Evolutionary conservation across 225 moss, liverwort and hornwort species (phyloP), one percentile per base, ranked within the genome.

Genomic region (Takakia lepidozioides): DNA sequence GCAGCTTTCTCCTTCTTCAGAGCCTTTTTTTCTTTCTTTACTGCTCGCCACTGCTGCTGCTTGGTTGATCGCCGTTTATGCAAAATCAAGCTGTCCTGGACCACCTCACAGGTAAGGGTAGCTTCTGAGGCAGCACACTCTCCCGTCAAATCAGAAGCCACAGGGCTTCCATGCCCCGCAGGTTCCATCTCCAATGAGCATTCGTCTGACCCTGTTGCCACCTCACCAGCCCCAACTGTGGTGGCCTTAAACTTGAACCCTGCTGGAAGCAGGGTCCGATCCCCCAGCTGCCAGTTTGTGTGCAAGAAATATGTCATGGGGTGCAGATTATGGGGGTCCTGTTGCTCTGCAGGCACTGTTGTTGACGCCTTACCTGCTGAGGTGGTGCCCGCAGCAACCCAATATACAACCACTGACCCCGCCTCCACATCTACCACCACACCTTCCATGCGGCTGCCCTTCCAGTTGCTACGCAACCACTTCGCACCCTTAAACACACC

Each of bases 201-300:
- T 28, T 8, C 25, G 19, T 30, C 17, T 18, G 17, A 9, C 25
- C 29, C 49, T 15, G 10, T 19, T 0, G 25, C 8, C 13, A 17
- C 25, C 14, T 15, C 24, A 3, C 5, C 21, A 25, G 48, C 48
- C 26, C 25, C 22, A 19, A 7, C 27, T 4, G 27, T 5, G 13
- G 49, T 27, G 18, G 27, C 25, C 30, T 60, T 43, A 48, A 43
- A 8, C 70, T 71, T 72, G 19, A 74, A 72, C 19, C 59, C 63
- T 16, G 61, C 67, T 4, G 98, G 87, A 23, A 83, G 78, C 44
- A 98, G 66, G 17, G 87, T 71, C 38, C 91, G 87, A 54, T 98
- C 91, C 57, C 98, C 98, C 35, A 98, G 80, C 75, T 98, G 91
- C 98, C 98, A 98, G 51, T 83, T 85, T 11, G 98, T 83, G 43